Conservation (phyloP, 768 basidiomycete species). For the Pulveroboletus frians region DNA sequence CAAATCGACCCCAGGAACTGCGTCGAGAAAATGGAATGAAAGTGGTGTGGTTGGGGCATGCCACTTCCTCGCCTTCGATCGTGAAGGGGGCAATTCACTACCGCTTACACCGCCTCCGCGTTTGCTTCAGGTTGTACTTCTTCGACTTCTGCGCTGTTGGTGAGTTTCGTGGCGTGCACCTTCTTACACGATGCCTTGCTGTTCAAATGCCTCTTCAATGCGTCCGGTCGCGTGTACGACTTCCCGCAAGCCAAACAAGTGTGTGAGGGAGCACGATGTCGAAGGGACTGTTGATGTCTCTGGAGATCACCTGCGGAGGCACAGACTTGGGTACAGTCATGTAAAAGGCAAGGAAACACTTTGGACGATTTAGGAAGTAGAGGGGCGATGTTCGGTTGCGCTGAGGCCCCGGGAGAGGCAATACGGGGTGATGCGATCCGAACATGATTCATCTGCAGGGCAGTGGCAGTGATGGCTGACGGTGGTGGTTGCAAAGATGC, state of each 20-base stretch:
- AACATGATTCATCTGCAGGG: constrained; percentile 10
- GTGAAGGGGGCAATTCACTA: constrained; percentile 1
- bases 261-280: constrained; percentile 21
- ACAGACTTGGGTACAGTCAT: constrained; percentile 27
- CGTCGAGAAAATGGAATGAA: neutral
- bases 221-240: constrained; percentile 29
- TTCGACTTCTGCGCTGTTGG: constrained; percentile 1
- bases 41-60: constrained; percentile 10
- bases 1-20: neutral
- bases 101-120: constrained; percentile 13
- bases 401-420: constrained; percentile 3
- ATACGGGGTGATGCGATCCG: constrained; percentile 14
- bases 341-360: constrained; percentile 20
- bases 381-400: neutral
- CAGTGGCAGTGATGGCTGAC: constrained; percentile 4
- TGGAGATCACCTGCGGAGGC: constrained; percentile 25
- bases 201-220: constrained; percentile 31
- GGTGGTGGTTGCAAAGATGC: neutral
- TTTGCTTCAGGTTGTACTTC: constrained; percentile 15
- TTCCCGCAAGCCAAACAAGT: constrained; percentile 23
- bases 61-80: constrained; percentile 17
- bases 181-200: constrained; percentile 25
- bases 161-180: constrained; percentile 15
- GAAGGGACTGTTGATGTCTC: constrained; percentile 28
- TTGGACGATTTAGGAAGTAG: constrained; percentile 10